Percentiles rank a stretch among this genome's conserved stretches.
These are phyloP conservation scores for Oxyria digyna DNA, from an alignment of 148 eudicot species.

Conservation along the genomic window DNA sequence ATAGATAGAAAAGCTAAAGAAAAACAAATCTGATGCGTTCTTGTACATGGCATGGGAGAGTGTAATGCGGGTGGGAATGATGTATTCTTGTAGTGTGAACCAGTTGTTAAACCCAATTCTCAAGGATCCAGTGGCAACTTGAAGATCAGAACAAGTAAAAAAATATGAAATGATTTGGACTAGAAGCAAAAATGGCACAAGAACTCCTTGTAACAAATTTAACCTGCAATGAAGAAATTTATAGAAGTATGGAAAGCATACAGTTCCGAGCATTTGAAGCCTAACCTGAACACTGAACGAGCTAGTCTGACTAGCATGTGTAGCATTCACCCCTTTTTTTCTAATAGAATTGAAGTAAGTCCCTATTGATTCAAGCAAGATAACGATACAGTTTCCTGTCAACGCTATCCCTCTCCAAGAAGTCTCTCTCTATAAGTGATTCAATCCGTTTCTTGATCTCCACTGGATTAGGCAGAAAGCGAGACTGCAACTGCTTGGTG, in stretches of 20 bases:
- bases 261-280: neutral
- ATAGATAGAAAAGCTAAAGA: too few relatives aligned
- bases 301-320: neutral
- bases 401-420: slow-evolving; percentile 63
- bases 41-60: too few relatives aligned
- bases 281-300: neutral
- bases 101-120: too few relatives aligned
- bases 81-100: too few relatives aligned
- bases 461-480: slow-evolving; percentile 62
- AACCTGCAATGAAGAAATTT: neutral
- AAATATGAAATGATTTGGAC: neutral
- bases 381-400: slow-evolving; percentile 63
- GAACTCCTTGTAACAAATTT: neutral
- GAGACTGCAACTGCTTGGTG: slow-evolving; percentile 63
- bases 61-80: too few relatives aligned
- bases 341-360: too few relatives aligned
- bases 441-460: slow-evolving; percentile 81
- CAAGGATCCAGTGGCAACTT: neutral
- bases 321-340: neutral
- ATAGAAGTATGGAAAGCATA: neutral
- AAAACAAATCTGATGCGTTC: too few relatives aligned
- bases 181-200: neutral
- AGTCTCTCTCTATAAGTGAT: slow-evolving; percentile 74
- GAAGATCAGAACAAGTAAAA: neutral
- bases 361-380: slow-evolving; percentile 39